Evolutionary conservation across 2,329 filamentous ascomycete species (phyloP).

Genomic region (Ceratocystis ficicola): DNA sequence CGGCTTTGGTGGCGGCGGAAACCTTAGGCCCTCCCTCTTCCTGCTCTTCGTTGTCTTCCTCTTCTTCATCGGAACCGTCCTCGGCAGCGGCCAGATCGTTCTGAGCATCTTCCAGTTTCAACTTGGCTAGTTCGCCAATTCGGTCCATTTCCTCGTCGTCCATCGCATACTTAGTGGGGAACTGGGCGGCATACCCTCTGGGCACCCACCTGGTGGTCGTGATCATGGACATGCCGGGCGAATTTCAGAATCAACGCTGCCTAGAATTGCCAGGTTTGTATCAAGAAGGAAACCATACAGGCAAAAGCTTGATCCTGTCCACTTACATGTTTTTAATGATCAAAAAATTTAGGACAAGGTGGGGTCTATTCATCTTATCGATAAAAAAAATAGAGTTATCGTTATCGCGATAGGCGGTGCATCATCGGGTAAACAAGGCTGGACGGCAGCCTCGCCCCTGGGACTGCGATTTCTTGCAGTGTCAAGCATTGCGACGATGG

Average conservation of each 20-base stretch:
- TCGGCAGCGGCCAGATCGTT: slow-evolving; percentile 54
- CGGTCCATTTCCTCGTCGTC: slow-evolving; percentile 64
- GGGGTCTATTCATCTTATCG: slow-evolving; percentile 16
- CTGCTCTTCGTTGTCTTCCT: slow-evolving; percentile 26
- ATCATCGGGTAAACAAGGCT: slow-evolving; percentile 16
- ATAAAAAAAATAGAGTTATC: slow-evolving; percentile 18
- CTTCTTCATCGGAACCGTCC: slow-evolving; percentile 26
- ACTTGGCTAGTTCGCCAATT: slow-evolving; percentile 60
- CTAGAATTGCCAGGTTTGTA: slow-evolving; percentile 1
- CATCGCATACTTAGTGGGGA: slow-evolving; percentile 62
- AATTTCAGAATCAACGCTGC: slow-evolving; percentile 21
- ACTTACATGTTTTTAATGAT: slow-evolving; percentile 15
- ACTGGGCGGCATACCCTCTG: slow-evolving; percentile 62
- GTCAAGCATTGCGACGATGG: neutral
- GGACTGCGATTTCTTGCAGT: neutral
- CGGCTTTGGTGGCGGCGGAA: slow-evolving; percentile 1
- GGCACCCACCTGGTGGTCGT: slow-evolving; percentile 66
- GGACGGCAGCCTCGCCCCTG: slow-evolving; percentile 15
- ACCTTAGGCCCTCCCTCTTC: slow-evolving; percentile 26
- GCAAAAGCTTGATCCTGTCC: slow-evolving; percentile 11
- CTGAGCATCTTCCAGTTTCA: slow-evolving; percentile 83
- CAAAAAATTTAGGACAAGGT: slow-evolving; percentile 20
- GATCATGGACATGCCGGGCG: slow-evolving; percentile 55
- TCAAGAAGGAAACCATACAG: neutral
- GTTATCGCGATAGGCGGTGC: neutral